Base-by-base conservation (phyloP, 2,329 filamentous ascomycete genomes). In the Pezicula neosporulosa region DNA sequence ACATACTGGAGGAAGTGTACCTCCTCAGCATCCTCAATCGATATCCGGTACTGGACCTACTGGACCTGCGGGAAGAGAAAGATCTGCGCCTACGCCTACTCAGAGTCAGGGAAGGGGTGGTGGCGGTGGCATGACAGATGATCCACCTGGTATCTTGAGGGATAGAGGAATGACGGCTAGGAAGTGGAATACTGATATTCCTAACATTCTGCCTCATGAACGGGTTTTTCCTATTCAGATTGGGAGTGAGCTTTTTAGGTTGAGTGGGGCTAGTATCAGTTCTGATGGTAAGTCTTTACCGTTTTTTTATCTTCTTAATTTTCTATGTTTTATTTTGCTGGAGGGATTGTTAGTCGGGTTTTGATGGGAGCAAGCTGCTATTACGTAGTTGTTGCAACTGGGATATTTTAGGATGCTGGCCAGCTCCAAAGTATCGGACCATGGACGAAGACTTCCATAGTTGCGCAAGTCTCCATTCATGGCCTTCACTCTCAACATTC, bases 251-350 rank as follows among this genome's bases (percentile, higher is more conserved):
- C 66, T 87, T n/a, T 89, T 88, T 67, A 75, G 81, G 53, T 69
- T 88, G 44, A 87, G 84, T 9, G 85, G 85, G 30, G 85, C 85
- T 12, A 87, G 83, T 45, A 82, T 89, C 52, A 83, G 82, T 50
- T 87, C 83, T 57, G 85, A 89, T 81, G 84, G 85, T 87, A 70
- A 74, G 81, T 73, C 48, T 49, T 54, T 48, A 4, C 24, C 24
- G 1, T 24, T 24, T 24, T 24, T 24, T 6, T 24, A 27, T 24
- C 27, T 42, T 49, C 9, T 45, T 51, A 2, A 24, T 39, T 33
- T 19, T 18, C 38, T 28, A n/a, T n/a, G n/a, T 10, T 5, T 35
- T 24, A 6, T 9, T 27, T n/a, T 36, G 6, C 38, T 15, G 35
- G 8, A 15, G n/a, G 28, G 27, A 49, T 33, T 13, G n/a, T 13